A percentile compares a stretch with the other conserved stretches of the same genome.
Conservation (phyloP, 1,139 yeast species). For the Lodderomyces oxycetoniae region DNA sequence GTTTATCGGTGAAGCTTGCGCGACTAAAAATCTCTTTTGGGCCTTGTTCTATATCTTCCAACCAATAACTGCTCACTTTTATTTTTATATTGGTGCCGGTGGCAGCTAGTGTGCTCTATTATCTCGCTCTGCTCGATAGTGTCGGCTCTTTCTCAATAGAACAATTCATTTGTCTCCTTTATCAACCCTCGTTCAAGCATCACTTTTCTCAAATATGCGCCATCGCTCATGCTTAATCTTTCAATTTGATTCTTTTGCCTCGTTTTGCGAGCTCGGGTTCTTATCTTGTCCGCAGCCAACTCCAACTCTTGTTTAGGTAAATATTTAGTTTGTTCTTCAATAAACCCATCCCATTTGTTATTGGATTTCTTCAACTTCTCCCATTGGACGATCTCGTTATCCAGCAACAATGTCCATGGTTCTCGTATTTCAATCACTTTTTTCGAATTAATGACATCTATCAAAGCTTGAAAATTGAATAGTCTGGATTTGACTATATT, state of each 20-base stretch:
- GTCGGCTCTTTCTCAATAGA: too few relatives aligned
- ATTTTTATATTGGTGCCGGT: too few relatives aligned
- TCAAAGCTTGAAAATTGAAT: slow-evolving; percentile 20
- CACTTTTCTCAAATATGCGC: background rate
- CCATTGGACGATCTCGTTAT: slow-evolving; percentile 17
- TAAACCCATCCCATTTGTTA: background rate
- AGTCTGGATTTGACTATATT: slow-evolving; percentile 19
- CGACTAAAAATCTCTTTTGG: too few relatives aligned
- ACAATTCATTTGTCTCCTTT: too few relatives aligned
- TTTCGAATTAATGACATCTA: slow-evolving; percentile 12
- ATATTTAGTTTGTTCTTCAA: background rate
- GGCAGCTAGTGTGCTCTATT: too few relatives aligned
- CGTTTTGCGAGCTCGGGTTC: background rate
- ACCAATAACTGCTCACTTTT: too few relatives aligned
- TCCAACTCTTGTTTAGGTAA: slow-evolving; percentile 1
- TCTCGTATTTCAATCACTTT: slow-evolving; percentile 2
- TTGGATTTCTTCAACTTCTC: slow-evolving; percentile 8
- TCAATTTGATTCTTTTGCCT: too few relatives aligned
- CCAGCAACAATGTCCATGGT: slow-evolving; percentile 12
- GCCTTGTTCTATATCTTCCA: too few relatives aligned
- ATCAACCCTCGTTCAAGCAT: background rate
- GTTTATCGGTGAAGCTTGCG: too few relatives aligned
- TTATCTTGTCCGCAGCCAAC: background rate
- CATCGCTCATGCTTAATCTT: background rate
- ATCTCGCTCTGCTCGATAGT: too few relatives aligned